These are phyloP conservation scores for Pyrenophora teres DNA, from an alignment of 2,329 filamentous ascomycete genomes.

Conservation along the genomic window DNA sequence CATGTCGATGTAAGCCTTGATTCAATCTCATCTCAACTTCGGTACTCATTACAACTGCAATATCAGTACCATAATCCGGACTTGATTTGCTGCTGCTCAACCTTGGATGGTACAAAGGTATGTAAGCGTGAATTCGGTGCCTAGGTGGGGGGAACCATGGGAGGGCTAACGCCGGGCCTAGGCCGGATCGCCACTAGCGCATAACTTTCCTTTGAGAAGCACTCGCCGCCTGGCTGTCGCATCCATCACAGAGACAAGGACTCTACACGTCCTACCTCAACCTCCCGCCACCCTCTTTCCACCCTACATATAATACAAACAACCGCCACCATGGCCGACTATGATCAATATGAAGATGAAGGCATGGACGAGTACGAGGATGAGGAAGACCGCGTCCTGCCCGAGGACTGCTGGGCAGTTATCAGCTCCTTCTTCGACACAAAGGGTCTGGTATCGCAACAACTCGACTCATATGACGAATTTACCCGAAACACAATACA, in stretches of 20 bases:
- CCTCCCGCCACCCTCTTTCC: conserved; percentile 3
- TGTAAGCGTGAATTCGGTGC: no score
- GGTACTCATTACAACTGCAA: no score
- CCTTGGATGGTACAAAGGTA: no score
- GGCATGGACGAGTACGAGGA: conserved; percentile 61
- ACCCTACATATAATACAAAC: conserved; percentile 7
- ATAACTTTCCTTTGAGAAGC: conserved; percentile 27
- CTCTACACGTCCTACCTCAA: conserved; percentile 19
- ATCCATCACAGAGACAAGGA: conserved; percentile 22
- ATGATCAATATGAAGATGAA: background rate
- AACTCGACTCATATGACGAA: conserved; percentile 97
- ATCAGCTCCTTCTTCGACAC: conserved; percentile 96
- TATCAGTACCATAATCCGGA: no score
- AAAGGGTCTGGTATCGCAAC: conserved; percentile 95
- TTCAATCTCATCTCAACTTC: no score
- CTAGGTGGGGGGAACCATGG: no score
- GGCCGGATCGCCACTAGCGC: conserved; percentile 2
- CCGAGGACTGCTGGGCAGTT: conserved; percentile 98
- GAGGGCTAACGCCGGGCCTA: conserved; percentile 2
- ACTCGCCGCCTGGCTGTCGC: conserved; percentile 28
- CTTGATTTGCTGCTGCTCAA: no score
- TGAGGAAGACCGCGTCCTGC: conserved; percentile 72
- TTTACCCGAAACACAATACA: conserved; percentile 95
- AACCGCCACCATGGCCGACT: conserved; percentile 54
- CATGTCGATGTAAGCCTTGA: no score